Conservation (phyloP, 2,329 filamentous ascomycete genomes). For the Claviceps citrina region DNA sequence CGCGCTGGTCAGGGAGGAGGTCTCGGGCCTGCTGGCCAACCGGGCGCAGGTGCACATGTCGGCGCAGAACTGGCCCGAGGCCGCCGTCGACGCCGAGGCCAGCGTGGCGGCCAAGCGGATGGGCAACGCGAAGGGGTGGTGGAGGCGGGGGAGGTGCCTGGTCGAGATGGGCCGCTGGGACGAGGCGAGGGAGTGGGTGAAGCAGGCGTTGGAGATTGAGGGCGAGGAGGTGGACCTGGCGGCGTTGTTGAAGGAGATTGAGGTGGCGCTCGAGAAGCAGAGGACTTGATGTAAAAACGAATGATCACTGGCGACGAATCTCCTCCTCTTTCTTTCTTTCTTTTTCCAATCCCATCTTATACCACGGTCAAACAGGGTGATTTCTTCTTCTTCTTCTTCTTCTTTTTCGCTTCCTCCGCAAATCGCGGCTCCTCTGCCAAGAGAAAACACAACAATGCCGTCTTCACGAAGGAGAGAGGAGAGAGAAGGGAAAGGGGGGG, state of each 20-base stretch:
- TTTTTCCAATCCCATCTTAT: neutral
- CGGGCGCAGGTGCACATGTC: conserved; percentile 83
- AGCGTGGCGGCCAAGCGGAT: conserved; percentile 76
- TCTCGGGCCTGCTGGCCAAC: conserved; percentile 66
- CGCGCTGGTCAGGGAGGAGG: conserved; percentile 70
- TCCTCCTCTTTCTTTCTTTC: neutral
- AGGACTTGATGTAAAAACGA: conserved; percentile 13
- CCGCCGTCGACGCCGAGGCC: conserved; percentile 69
- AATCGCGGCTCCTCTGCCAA: neutral
- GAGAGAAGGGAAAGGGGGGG: too few species aligned
- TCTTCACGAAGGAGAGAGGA: too few species aligned
- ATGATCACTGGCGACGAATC: too few species aligned
- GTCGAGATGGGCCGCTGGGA: conserved; percentile 78
- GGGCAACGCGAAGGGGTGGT: conserved; percentile 91
- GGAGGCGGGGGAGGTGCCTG: conserved; percentile 70
- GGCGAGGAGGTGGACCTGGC: conserved; percentile 51
- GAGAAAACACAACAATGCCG: neutral
- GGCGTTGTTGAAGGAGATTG: conserved; percentile 47
- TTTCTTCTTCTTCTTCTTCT: too few species aligned
- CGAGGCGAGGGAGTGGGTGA: conserved; percentile 70
- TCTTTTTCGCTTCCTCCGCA: too few species aligned
- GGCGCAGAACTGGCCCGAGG: conserved; percentile 68
- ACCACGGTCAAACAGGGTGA: too few species aligned
- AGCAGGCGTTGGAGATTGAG: conserved; percentile 67
- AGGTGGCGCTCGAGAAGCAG: conserved; percentile 28